These are phyloP conservation scores for Calonectria henricotiae DNA, from an alignment of 2,329 filamentous ascomycete species.

Conservation along the genomic window DNA sequence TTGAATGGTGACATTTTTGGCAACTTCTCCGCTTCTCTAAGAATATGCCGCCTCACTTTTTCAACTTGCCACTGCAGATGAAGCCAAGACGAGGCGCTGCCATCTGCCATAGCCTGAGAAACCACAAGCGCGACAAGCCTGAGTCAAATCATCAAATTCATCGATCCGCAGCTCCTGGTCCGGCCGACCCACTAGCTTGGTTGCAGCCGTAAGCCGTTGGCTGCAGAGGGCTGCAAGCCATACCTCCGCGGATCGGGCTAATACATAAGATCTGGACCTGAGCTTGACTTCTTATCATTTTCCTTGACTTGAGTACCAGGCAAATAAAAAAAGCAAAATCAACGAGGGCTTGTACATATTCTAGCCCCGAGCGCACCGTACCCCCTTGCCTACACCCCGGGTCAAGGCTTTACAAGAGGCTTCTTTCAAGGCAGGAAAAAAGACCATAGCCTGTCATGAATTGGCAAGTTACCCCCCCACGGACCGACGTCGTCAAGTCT, in stretches of 20 bases:
- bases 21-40: slow-evolving; percentile 9
- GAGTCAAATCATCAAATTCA: not conserved
- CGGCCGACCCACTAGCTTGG: not conserved
- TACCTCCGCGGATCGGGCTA: not conserved
- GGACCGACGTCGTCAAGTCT: not conserved
- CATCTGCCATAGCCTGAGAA: not conserved
- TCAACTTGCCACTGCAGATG: slow-evolving; percentile 4
- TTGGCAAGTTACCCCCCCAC: not conserved
- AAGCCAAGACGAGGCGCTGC: not conserved
- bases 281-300: not conserved
- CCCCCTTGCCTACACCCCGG: not conserved
- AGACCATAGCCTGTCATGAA: not conserved
- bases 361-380: slow-evolving; percentile 3
- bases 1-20: slow-evolving; percentile 7
- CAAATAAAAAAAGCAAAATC: slow-evolving; percentile 15
- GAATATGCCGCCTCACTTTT: not conserved
- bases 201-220: slow-evolving; percentile 16
- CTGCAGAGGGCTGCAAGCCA: slow-evolving; percentile 22
- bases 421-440: not conserved
- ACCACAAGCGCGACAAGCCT: not conserved
- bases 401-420: not conserved
- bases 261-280: not conserved
- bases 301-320: not conserved
- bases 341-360: slow-evolving; percentile 21
- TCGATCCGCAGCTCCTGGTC: slow-evolving; percentile 13